phyloP scores from a whole-genome alignment of 192 early-diverging fungal genomes.

The Cetraspora pellucida region DNA sequence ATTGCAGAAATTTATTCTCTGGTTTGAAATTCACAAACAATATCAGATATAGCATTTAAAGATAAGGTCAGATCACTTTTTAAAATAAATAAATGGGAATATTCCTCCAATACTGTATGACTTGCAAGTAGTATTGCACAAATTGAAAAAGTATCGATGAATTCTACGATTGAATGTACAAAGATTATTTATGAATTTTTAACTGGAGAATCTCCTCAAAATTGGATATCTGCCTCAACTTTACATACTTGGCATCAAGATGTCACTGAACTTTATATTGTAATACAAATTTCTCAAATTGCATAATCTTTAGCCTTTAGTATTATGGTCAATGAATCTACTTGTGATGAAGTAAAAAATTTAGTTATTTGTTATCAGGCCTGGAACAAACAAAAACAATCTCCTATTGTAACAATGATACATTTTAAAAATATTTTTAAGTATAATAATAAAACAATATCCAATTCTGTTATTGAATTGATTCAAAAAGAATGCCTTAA shows the following conservation, averaged over 20 bases:
- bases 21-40: not conserved
- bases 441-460: not conserved
- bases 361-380: not conserved
- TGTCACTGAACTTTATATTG: not conserved
- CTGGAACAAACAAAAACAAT: not conserved
- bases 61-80: not conserved
- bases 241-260: constrained; percentile 8
- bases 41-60: not conserved
- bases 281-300: not conserved
- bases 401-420: not conserved
- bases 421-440: not conserved
- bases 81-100: not conserved
- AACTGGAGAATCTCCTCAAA: not conserved
- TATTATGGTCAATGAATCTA: constrained; percentile 3
- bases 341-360: not conserved
- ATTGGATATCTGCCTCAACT: not conserved
- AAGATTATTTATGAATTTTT: not conserved
- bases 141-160: not conserved
- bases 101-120: not conserved
- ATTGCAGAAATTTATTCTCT: not conserved
- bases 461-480: not conserved
- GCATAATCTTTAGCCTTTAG: not conserved
- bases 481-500: not conserved
- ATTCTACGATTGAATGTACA: not conserved
- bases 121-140: not conserved